A percentile compares a stretch with the other conserved stretches of the same genome.
These are phyloP conservation scores for Geotrichum aggregatum DNA, from an alignment of 1,139 yeast species.

Conservation along the genomic window DNA sequence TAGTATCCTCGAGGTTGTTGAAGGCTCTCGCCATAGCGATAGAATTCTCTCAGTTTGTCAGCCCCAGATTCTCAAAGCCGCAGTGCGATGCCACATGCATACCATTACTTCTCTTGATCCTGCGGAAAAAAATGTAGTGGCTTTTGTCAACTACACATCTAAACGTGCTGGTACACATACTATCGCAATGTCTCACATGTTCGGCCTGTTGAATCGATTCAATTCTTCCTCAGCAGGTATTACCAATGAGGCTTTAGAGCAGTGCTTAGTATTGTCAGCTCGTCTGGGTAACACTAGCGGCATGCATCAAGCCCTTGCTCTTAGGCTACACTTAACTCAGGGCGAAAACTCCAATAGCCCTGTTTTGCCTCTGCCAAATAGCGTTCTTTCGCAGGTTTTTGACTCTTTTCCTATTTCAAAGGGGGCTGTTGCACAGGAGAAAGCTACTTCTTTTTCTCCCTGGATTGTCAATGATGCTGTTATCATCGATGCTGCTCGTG, in stretches of 20 bases:
- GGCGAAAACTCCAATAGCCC: constrained; percentile 1
- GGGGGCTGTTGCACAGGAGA: constrained; percentile 26
- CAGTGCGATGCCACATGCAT: constrained; percentile 25
- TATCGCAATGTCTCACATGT: constrained; percentile 35
- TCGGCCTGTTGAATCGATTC: constrained; percentile 34
- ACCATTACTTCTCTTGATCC: neutral
- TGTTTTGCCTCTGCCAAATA: neutral
- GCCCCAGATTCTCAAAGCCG: constrained; percentile 29
- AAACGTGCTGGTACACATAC: constrained; percentile 19
- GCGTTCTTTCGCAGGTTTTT: constrained; percentile 12
- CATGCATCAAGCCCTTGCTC: constrained; percentile 31
- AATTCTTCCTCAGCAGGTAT: constrained; percentile 27
- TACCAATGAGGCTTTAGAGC: constrained; percentile 31
- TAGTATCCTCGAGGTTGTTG: constrained; percentile 30
- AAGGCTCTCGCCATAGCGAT: constrained; percentile 26
- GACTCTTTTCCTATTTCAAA: constrained; percentile 20
- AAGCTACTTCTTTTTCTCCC: constrained; percentile 23
- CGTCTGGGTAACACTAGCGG: constrained; percentile 34
- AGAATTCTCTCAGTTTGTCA: constrained; percentile 33
- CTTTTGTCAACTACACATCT: constrained; percentile 7
- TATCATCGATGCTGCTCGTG: constrained; percentile 29
- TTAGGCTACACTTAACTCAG: constrained; percentile 26
- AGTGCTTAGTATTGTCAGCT: constrained; percentile 31
- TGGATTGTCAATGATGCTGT: constrained; percentile 31
- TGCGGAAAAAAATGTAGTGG: neutral